These are phyloP conservation scores for Eucalyptus cloeziana DNA, from an alignment of 345 rosid genomes.

Conservation along the genomic window DNA sequence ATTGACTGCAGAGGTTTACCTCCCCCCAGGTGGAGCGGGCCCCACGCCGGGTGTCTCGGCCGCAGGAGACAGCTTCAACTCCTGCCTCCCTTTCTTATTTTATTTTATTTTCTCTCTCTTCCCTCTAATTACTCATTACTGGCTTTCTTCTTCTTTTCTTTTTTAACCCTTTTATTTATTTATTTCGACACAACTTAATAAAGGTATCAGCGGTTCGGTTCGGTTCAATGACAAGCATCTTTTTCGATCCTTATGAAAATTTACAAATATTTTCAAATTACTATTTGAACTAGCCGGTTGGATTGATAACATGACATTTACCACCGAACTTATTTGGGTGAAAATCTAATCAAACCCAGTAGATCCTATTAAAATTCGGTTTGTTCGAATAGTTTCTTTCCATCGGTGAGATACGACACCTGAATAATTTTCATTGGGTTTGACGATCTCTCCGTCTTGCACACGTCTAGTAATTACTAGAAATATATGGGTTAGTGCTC, in stretches of 20 bases:
- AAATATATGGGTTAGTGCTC: neutral
- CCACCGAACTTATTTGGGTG: neutral
- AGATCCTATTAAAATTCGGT: neutral
- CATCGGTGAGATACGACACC: neutral
- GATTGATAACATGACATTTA: neutral
- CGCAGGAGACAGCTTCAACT: neutral
- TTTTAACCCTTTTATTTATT: neutral
- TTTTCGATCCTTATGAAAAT: neutral
- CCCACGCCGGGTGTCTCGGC: neutral
- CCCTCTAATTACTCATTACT: neutral
- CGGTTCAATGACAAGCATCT: accelerated
- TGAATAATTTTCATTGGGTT: neutral
- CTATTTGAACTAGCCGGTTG: accelerated
- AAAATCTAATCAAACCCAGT: neutral
- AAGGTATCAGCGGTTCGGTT: accelerated
- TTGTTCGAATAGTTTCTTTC: accelerated
- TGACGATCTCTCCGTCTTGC: accelerated
- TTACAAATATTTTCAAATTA: neutral
- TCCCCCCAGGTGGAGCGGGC: neutral
- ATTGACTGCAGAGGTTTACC: neutral
- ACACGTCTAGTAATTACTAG: accelerated
- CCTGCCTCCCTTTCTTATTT: neutral
- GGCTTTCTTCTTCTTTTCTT: neutral
- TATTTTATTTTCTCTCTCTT: neutral
- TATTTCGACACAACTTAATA: neutral